Percentiles rank a stretch among this genome's conserved stretches.
Conservation (phyloP, 148 eudicot genomes). For the Chenopodium album region DNA sequence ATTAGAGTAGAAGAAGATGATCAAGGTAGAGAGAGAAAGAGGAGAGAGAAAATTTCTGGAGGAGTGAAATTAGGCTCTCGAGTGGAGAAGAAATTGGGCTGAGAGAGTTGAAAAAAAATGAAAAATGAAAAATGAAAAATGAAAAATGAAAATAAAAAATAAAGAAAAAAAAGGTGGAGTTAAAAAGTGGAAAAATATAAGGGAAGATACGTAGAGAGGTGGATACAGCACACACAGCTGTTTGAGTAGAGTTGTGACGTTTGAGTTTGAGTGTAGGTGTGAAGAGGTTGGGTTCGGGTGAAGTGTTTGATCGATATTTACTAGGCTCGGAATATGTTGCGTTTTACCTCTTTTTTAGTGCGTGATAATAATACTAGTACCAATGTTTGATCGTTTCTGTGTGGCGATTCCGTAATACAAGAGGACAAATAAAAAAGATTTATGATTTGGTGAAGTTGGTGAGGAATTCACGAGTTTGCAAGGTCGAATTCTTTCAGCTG, state of each 20-base stretch:
- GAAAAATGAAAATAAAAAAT: no score
- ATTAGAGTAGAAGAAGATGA: conserved; percentile 19
- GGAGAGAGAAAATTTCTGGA: neutral
- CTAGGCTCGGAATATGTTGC: conserved; percentile 12
- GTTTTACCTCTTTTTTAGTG: neutral
- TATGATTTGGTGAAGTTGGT: no score
- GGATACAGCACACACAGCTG: neutral
- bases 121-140: neutral
- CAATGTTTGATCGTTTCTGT: no score
- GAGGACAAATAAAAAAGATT: no score
- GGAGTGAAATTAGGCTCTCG: no score
- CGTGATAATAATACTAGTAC: no score
- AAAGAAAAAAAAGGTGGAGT: neutral
- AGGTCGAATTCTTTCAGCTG: no score
- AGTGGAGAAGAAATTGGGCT: neutral
- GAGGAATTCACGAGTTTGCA: no score
- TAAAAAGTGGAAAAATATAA: neutral
- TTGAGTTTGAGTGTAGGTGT: neutral
- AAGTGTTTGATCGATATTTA: neutral
- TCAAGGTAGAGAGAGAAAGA: conserved; percentile 11
- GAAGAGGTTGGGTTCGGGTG: neutral
- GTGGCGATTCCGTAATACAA: no score
- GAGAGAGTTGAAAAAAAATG: conserved; percentile 4
- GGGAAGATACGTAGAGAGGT: neutral
- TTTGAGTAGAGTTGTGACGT: neutral